Evolutionary conservation across 75 land plant genomes (phyloP).

Genomic region (Ceratopteris richardii): DNA sequence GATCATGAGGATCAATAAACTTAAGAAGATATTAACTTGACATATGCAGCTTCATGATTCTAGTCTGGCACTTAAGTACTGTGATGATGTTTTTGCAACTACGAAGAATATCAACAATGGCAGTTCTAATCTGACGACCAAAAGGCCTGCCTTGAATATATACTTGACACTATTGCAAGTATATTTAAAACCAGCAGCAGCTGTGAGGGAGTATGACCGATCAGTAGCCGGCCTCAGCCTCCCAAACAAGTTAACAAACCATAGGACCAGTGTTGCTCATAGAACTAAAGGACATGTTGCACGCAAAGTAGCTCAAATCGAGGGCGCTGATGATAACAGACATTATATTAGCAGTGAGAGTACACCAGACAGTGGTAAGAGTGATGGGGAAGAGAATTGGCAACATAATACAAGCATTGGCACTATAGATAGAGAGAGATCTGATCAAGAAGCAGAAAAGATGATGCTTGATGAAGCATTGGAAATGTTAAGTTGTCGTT

Average conservation of each 20-base stretch:
- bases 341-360: conserved; percentile 51
- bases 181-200: conserved; percentile 66
- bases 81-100: conserved; percentile 65
- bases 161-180: conserved; percentile 90
- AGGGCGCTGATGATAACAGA: conserved; percentile 52
- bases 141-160: conserved; percentile 29
- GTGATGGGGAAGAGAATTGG: conserved; percentile 73
- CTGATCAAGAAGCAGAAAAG: conserved; percentile 29
- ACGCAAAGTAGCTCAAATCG: conserved; percentile 75
- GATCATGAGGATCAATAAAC: too few relatives aligned
- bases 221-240: conserved; percentile 32
- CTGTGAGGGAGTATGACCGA: conserved; percentile 59
- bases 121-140: neutral
- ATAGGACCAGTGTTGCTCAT: conserved; percentile 24
- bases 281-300: conserved; percentile 37
- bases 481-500: conserved; percentile 62
- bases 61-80: conserved; percentile 76
- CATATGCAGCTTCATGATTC: conserved; percentile 79
- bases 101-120: neutral
- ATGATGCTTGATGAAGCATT: conserved; percentile 49
- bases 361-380: conserved; percentile 55
- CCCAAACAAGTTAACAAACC: conserved; percentile 16
- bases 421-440: conserved; percentile 7
- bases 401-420: conserved; percentile 11
- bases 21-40: too few relatives aligned